phyloP scores from a whole-genome alignment of 768 basidiomycete genomes.

The Rhizopogon vesiculosus region DNA sequence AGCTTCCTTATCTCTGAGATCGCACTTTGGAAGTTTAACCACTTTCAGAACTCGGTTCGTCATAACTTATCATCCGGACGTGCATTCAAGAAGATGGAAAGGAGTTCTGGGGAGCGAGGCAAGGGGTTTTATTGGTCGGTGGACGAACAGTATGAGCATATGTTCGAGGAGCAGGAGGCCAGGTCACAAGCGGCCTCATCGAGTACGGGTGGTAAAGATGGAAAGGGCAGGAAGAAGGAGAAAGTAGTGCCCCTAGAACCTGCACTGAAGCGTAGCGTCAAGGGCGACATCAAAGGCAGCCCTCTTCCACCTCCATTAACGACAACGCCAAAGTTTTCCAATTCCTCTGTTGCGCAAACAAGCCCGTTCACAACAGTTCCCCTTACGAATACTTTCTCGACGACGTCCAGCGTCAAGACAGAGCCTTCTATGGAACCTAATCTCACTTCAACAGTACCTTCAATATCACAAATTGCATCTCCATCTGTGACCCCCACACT shows the following conservation, averaged over 20 bases:
- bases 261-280: slow-evolving; percentile 64
- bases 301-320: slow-evolving; percentile 68
- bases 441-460: slow-evolving; percentile 4
- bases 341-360: background rate
- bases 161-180: slow-evolving; percentile 66
- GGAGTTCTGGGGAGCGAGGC: slow-evolving; percentile 78
- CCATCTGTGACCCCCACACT: slow-evolving; percentile 3
- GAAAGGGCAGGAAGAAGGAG: slow-evolving; percentile 53
- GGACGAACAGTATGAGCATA: slow-evolving; percentile 66
- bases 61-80: slow-evolving; percentile 92
- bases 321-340: slow-evolving; percentile 39
- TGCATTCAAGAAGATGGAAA: slow-evolving; percentile 88
- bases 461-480: slow-evolving; percentile 10
- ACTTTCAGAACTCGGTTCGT: slow-evolving; percentile 80
- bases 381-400: slow-evolving; percentile 4
- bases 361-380: slow-evolving; percentile 4
- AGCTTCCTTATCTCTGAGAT: slow-evolving; percentile 19
- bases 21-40: background rate
- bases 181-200: slow-evolving; percentile 31
- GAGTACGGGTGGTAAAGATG: slow-evolving; percentile 31
- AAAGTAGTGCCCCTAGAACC: slow-evolving; percentile 52
- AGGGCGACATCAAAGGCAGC: slow-evolving; percentile 53
- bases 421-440: slow-evolving; percentile 11
- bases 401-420: slow-evolving; percentile 14
- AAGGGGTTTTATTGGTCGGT: slow-evolving; percentile 95